Evolutionary conservation across 2,329 filamentous ascomycete species (phyloP), one percentile per base, ranked within the genome.

Genomic region (Erysiphe pulchra): DNA sequence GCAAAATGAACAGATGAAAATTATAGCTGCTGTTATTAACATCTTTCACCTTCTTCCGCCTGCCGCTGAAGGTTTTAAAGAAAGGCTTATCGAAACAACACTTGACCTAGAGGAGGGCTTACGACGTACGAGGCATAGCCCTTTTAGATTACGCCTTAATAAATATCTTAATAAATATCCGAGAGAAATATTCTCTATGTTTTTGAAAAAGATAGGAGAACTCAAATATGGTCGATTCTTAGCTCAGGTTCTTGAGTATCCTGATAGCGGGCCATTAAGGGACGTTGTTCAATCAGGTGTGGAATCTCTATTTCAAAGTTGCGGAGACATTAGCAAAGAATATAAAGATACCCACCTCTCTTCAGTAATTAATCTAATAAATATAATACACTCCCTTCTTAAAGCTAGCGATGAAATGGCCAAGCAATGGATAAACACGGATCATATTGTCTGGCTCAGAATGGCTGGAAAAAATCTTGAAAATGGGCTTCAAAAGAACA

Each of bases 1-100:
- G 59, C 86, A 95, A 57, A 81, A 90, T 53, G 72, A 74, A 13
- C 77, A 83, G 53, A 93, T 98, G 79, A 92, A 90, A 63, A 80
- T 95, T 42, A 84, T 95, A 34, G 81, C 85, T 2, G 83, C 87
- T 0, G 92, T 95, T 46, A 80, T 98, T 59, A 90, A 93, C 57
- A 87, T 98, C 47, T 98, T 98, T 60, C 86, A 95, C 58, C 70
- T 98, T n/a, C 68, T 99, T 4, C 90, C 92, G 0, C 71, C 83
- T 0, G 84, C 84, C 10, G 92, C 92, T 1, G 82, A 86, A 49
- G 76, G 78, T 14, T 98, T 98, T 59, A 85, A 95, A 61, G 83
- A 86, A 49, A 75, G 81, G 30, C 71, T 98, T 39, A 83, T 95
- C 43, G 80, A 92, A 52, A 82, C 80, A 45, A 83, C 92, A n/a